Percentiles rank a stretch among this genome's conserved stretches.
phyloP scores from a whole-genome alignment of 2,329 filamentous ascomycete species.

The Ophiostoma sp. region DNA sequence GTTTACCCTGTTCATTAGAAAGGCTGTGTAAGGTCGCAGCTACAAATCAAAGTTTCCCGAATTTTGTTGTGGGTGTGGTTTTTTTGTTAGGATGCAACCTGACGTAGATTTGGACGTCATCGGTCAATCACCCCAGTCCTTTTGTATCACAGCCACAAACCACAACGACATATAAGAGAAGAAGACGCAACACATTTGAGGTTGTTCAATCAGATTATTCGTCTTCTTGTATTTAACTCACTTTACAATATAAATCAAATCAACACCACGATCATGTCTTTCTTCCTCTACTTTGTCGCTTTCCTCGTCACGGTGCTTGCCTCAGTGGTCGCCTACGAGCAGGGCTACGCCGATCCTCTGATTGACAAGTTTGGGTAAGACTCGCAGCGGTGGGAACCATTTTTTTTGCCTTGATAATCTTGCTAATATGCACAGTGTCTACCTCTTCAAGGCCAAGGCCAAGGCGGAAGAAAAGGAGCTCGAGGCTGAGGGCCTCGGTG shows the following conservation, averaged over 20 bases:
- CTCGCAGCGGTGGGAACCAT: neutral
- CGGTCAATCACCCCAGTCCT: neutral
- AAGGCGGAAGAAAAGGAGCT: conserved; percentile 44
- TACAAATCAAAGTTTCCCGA: neutral
- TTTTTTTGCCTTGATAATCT: neutral
- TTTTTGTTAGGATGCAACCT: neutral
- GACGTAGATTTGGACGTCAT: conserved; percentile 5
- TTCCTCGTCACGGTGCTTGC: conserved; percentile 36
- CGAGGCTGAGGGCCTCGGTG: conserved; percentile 42
- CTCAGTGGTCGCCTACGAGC: conserved; percentile 41
- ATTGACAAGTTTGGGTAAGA: conserved; percentile 40
- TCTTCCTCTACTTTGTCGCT: conserved; percentile 35
- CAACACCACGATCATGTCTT: neutral
- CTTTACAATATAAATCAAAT: neutral
- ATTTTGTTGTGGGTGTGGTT: neutral
- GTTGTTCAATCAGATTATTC: neutral
- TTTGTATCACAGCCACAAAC: neutral
- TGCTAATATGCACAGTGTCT: conserved; percentile 30
- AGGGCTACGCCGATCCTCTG: conserved; percentile 41
- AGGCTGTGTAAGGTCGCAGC: neutral
- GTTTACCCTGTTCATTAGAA: neutral
- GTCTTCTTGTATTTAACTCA: neutral
- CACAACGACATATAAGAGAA: neutral
- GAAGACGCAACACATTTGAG: neutral
- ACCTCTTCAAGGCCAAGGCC: conserved; percentile 44